These are phyloP conservation scores for Fusarium sublunatum DNA, from an alignment of 2,329 filamentous ascomycete genomes.

Conservation along the genomic window DNA sequence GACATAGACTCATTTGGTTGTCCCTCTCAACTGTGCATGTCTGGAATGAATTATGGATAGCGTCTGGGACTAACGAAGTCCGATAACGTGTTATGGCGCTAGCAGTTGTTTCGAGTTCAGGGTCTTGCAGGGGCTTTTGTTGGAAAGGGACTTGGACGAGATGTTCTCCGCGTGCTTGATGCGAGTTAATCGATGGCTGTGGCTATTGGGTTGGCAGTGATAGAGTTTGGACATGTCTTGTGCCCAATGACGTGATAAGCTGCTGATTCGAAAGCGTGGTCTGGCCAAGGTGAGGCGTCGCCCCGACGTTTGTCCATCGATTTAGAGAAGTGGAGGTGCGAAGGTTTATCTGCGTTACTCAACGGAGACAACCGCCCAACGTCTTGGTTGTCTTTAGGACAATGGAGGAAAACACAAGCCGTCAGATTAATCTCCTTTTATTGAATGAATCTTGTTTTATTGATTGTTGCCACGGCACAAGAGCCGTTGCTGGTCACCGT, in stretches of 20 bases:
- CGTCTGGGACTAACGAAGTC: conserved; percentile 5
- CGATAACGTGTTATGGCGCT: conserved; percentile 27
- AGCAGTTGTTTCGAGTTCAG: conserved; percentile 24
- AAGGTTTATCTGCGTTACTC: conserved; percentile 5
- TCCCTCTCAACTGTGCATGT: conserved; percentile 4
- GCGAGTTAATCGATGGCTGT: background rate
- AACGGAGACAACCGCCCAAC: conserved; percentile 5
- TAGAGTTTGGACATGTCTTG: conserved; percentile 20
- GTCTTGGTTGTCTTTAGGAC: background rate
- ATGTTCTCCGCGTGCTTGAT: background rate
- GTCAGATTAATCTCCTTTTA: conserved; percentile 18
- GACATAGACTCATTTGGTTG: conserved; percentile 9
- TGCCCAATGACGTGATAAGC: conserved; percentile 31
- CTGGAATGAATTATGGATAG: conserved; percentile 29
- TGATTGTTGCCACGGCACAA: conserved; percentile 16
- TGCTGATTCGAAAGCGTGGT: conserved; percentile 23
- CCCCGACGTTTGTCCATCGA: conserved; percentile 17
- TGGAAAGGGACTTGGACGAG: conserved; percentile 17
- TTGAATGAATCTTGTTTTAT: background rate
- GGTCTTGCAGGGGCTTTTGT: conserved; percentile 34
- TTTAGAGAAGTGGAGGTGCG: conserved; percentile 17
- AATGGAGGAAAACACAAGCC: conserved; percentile 2
- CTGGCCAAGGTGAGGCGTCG: conserved; percentile 31
- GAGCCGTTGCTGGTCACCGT: conserved; percentile 21
- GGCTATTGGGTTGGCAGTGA: conserved; percentile 8